Conservation (phyloP, 352 stramenopile species). For the Pythium phragmitis region DNA sequence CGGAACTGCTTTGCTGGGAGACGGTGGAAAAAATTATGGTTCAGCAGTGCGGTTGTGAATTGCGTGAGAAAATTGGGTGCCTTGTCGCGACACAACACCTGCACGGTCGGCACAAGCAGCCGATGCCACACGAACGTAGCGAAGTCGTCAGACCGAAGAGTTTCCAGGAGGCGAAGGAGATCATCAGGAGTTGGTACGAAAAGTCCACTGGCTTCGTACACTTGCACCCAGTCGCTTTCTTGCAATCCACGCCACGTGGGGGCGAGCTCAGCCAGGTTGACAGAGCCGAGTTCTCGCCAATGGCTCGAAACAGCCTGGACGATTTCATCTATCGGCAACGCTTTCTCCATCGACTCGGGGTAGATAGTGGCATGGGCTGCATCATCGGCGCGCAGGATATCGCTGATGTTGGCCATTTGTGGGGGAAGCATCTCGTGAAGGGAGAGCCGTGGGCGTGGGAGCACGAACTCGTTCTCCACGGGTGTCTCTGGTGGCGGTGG, state of each 20-base stretch:
- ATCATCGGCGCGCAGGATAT: slow-evolving; percentile 19
- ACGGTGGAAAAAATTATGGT: slow-evolving; percentile 28
- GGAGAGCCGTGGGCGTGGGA: slow-evolving; percentile 41
- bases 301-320: slow-evolving; percentile 4
- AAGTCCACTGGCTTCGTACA: slow-evolving; percentile 17
- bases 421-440: slow-evolving; percentile 40
- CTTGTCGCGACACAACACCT: slow-evolving; percentile 4
- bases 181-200: slow-evolving; percentile 23
- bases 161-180: slow-evolving; percentile 39
- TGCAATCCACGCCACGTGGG: slow-evolving; percentile 34
- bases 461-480: slow-evolving; percentile 45
- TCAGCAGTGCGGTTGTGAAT: slow-evolving; percentile 33
- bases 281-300: slow-evolving; percentile 18
- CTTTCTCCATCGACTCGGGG: not conserved
- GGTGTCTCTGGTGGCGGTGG: slow-evolving; percentile 26
- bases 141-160: slow-evolving; percentile 43
- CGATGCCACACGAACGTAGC: slow-evolving; percentile 52
- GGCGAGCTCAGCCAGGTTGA: slow-evolving; percentile 26
- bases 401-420: slow-evolving; percentile 27
- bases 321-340: not conserved
- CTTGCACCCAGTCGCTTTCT: slow-evolving; percentile 44
- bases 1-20: slow-evolving; percentile 62
- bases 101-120: slow-evolving; percentile 40
- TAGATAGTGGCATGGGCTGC: not conserved
- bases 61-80: not conserved